Evolutionary conservation across 2,329 filamentous ascomycete species (phyloP).

Genomic region (Colletotrichum sp.): DNA sequence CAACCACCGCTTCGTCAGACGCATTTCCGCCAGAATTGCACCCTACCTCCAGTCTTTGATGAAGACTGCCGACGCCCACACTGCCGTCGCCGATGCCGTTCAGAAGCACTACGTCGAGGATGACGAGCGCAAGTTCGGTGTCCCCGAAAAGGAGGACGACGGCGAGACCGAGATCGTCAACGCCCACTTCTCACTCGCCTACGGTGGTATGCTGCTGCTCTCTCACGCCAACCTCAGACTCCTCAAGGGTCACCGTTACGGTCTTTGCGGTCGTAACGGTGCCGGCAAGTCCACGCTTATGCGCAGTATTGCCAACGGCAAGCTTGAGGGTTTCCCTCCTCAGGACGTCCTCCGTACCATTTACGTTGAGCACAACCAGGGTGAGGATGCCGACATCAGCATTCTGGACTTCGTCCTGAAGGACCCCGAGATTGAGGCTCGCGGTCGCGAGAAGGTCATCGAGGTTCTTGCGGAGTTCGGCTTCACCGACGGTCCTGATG

Average conservation of each 20-base stretch:
- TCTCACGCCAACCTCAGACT: conserved; percentile 95
- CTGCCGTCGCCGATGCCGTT: conserved; percentile 74
- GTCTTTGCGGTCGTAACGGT: conserved; percentile 95
- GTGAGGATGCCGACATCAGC: conserved; percentile 94
- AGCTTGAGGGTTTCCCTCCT: conserved; percentile 94
- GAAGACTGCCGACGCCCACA: conserved; percentile 61
- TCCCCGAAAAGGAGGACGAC: conserved; percentile 85
- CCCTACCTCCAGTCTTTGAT: conserved; percentile 81
- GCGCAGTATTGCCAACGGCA: conserved; percentile 93
- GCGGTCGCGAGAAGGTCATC: conserved; percentile 81
- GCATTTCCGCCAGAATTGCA: conserved; percentile 71
- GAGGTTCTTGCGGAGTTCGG: conserved; percentile 89
- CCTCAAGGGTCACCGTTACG: conserved; percentile 95
- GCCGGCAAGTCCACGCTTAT: conserved; percentile 99
- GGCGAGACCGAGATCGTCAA: conserved; percentile 97
- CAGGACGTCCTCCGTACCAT: conserved; percentile 93
- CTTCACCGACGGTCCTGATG: conserved; percentile 88
- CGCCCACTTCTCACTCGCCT: conserved; percentile 95
- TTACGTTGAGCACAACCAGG: conserved; percentile 99
- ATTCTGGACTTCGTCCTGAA: conserved; percentile 93
- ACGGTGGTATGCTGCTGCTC: conserved; percentile 95
- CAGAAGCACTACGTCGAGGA: conserved; percentile 81
- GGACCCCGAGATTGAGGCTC: conserved; percentile 82
- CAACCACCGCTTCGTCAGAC: conserved; percentile 79
- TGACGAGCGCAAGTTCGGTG: conserved; percentile 86